These are phyloP conservation scores for Aspergillus spinulosporus DNA, from an alignment of 2,329 filamentous ascomycete species.

Conservation along the genomic window DNA sequence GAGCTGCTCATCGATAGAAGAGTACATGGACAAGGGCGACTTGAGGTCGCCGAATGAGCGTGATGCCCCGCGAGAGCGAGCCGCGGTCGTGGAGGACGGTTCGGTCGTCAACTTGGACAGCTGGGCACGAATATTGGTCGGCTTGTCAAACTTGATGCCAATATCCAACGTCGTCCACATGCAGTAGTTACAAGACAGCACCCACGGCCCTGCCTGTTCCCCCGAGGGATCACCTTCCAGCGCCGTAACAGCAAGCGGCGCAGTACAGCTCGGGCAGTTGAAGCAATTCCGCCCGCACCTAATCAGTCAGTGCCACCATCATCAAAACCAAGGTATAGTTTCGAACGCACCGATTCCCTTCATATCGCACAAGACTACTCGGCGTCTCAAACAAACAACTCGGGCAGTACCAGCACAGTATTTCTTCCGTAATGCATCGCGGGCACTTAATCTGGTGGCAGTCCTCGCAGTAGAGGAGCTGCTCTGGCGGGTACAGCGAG, in stretches of 20 bases:
- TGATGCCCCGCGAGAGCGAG: conserved; percentile 37
- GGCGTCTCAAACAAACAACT: conserved; percentile 95
- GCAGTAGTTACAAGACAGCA: conserved; percentile 86
- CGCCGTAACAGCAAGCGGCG: conserved; percentile 73
- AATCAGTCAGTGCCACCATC: conserved; percentile 1
- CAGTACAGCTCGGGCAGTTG: conserved; percentile 86
- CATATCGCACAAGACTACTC: conserved; percentile 85
- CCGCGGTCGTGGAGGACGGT: conserved; percentile 24
- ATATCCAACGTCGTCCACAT: conserved; percentile 90
- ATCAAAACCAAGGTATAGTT: background rate
- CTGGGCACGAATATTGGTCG: conserved; percentile 81
- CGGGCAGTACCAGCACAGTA: conserved; percentile 92
- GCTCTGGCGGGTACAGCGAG: conserved; percentile 87
- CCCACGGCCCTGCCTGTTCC: conserved; percentile 62
- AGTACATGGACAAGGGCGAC: conserved; percentile 39
- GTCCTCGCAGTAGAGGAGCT: conserved; percentile 94
- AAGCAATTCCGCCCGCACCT: conserved; percentile 95
- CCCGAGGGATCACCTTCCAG: conserved; percentile 54
- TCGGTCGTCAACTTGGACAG: conserved; percentile 65
- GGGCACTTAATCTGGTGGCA: conserved; percentile 95
- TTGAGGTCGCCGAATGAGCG: conserved; percentile 41
- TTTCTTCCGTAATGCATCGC: conserved; percentile 87
- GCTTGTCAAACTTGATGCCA: conserved; percentile 84
- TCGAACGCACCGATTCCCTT: conserved; percentile 76
- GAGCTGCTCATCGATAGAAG: conserved; percentile 38